Base-by-base conservation (phyloP, 164 flowering plant species). In the Annona squamosa region DNA sequence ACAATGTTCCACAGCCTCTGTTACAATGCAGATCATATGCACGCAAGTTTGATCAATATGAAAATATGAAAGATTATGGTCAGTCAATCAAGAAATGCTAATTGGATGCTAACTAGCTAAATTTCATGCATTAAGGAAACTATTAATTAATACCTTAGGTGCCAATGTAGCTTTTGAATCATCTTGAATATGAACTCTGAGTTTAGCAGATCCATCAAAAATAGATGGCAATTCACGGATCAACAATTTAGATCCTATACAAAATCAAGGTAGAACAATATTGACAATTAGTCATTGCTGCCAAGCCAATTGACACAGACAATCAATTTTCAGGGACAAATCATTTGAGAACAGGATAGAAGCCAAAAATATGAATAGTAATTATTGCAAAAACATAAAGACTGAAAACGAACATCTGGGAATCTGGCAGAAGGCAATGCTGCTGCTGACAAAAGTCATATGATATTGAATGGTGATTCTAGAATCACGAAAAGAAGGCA, bases 111-210 rank as follows among this genome's bases (percentile, higher is more conserved):
- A 26, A n/a, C 48, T 48, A 48, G 57, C 12, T 48, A 48, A 7
- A 48, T 48, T 48, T 48, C 57, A 48, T 48, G 57, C 57, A 26
- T 26, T 48, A 48, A 7, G 12, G 6, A 48, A 5, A 48, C 10
- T 48, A 43, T 47, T 16, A 63, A 68, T 44, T 9, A 1, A 44
- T 82, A 91, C 99, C 94, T 94, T 95, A 67, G 98, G 91, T 77
- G 99, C 99, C 79, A 86, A 82, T 70, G 98, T 88, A 72, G 91
- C 97, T 79, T 84, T 82, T 56, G 97, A 85, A 72, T 91, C 91
- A 85, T 95, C 99, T 75, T 95, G 99, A 17, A 82, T 81, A 75
- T 83, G 82, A 48, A 98, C 96, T 81, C 84, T 91, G 57, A 64
- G 64, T 70, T 62, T 86, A 65, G 96, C 99, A 48, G 94, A 91